phyloP scores from a whole-genome alignment of 2,329 filamentous ascomycete species.

The Cladosporium halotolerans region DNA sequence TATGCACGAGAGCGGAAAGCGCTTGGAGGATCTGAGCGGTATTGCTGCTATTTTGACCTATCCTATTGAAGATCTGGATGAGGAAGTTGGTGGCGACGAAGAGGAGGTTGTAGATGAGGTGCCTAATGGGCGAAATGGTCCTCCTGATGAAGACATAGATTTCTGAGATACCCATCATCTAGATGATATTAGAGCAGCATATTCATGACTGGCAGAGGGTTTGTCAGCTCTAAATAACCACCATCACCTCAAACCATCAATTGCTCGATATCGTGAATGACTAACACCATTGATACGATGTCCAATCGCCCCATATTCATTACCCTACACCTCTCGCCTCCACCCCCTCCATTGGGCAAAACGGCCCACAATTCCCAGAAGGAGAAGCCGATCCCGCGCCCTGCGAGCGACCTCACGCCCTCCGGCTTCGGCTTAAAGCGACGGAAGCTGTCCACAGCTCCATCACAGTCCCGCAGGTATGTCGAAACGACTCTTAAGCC shows the following conservation, averaged over 20 bases:
- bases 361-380: conserved; percentile 8
- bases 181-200: background rate
- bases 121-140: conserved; percentile 2
- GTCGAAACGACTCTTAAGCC: conserved; percentile 6
- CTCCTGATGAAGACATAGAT: conserved; percentile 8
- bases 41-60: conserved; percentile 89
- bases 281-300: background rate
- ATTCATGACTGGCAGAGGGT: too few species aligned
- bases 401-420: background rate
- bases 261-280: background rate
- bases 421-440: conserved; percentile 11
- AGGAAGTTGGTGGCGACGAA: conserved; percentile 29
- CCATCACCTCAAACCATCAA: background rate
- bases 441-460: conserved; percentile 7
- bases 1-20: conserved; percentile 86
- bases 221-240: background rate
- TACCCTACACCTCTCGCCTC: conserved; percentile 6
- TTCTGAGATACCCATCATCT: conserved; percentile 7
- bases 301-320: background rate
- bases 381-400: conserved; percentile 8
- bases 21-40: conserved; percentile 75
- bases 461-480: background rate
- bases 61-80: conserved; percentile 77
- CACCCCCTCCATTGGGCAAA: conserved; percentile 5
- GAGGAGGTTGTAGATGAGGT: background rate